A percentile compares a stretch with the other conserved stretches of the same genome.
Conservation (phyloP, 2,329 filamentous ascomycete species). For the Aspergillus pseudonomiae region DNA sequence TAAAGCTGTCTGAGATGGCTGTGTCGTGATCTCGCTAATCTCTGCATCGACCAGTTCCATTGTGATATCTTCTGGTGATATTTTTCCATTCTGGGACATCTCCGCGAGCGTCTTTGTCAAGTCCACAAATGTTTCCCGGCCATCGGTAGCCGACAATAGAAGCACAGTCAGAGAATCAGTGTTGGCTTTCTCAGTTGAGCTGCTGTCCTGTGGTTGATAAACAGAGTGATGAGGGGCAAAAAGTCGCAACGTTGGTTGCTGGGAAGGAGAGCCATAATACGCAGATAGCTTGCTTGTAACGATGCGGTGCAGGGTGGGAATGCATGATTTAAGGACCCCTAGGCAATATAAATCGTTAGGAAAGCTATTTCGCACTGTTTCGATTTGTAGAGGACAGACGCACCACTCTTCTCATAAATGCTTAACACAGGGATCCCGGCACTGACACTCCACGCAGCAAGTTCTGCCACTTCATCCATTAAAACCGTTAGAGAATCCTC, state of each 20-base stretch:
- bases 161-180: conserved; percentile 62
- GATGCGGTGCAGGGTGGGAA: conserved; percentile 79
- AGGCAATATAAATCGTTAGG: conserved; percentile 6
- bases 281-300: conserved; percentile 78
- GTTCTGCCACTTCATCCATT: conserved; percentile 87
- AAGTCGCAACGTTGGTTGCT: conserved; percentile 72
- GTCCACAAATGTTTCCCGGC: conserved; percentile 90
- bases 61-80: conserved; percentile 79
- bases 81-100: conserved; percentile 89
- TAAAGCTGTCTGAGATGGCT: conserved; percentile 26
- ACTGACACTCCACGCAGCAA: conserved; percentile 90
- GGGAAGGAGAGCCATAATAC: conserved; percentile 74
- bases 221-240: conserved; percentile 70
- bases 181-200: conserved; percentile 26
- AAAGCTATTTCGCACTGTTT: not conserved
- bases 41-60: conserved; percentile 87
- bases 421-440: conserved; percentile 86
- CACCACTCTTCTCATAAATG: conserved; percentile 90
- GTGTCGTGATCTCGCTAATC: conserved; percentile 62
- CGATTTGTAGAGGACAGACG: conserved; percentile 25
- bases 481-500: conserved; percentile 79
- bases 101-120: conserved; percentile 90
- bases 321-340: conserved; percentile 88
- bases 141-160: conserved; percentile 84
- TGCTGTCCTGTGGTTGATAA: conserved; percentile 27